Base-by-base conservation (phyloP, 768 basidiomycete genomes). In the Harrya chromipes region DNA sequence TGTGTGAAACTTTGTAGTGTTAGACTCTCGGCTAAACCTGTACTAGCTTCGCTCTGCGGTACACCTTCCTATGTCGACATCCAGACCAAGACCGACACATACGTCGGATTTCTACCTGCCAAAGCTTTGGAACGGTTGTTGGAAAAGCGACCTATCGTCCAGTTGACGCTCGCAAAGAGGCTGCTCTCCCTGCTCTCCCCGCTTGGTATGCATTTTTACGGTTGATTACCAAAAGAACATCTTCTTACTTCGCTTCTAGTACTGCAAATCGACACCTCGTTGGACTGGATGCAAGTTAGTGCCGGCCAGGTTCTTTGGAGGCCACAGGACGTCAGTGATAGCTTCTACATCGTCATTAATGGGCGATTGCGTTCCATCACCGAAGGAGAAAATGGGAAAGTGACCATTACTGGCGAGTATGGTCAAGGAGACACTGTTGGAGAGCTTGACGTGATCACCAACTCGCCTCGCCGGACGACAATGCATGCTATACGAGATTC, bases 401-500 rank as follows among this genome's bases (percentile, higher is more conserved):
- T 95, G 33, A 80, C 80, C 10, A 94, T 97, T 41, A 76, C 87
- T 2, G 90, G 84, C 8, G 97, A 99, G 72, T 95, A 95, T 61
- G 97, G 97, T 34, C 94, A 97, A 68, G 94, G 94, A 10, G 95
- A 98, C 62, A 90, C 90, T 0, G 93, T 98, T 42, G 97, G 97
- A 21, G 97, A 99, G 68, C 77, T 99, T 12, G 97, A 98, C 65
- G 97, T 97, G 45, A 98, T 99, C 61, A 97, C 94, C 8, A 89
- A 86, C 58, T 88, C 85, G 16, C 80, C 82, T 4, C 81, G 97
- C 49, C 80, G 87, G 47, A 94, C 84, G 41, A 98, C 94, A 0
- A 84, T 97, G 16, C 95, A 98, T 70, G 97, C 97, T 7, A 98
- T 99, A 55, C 91, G 97, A 59, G 97, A 99, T 64, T 93, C 94